Conservation (phyloP, 2,329 filamentous ascomycete species). For the Bretziella fagacearum region DNA sequence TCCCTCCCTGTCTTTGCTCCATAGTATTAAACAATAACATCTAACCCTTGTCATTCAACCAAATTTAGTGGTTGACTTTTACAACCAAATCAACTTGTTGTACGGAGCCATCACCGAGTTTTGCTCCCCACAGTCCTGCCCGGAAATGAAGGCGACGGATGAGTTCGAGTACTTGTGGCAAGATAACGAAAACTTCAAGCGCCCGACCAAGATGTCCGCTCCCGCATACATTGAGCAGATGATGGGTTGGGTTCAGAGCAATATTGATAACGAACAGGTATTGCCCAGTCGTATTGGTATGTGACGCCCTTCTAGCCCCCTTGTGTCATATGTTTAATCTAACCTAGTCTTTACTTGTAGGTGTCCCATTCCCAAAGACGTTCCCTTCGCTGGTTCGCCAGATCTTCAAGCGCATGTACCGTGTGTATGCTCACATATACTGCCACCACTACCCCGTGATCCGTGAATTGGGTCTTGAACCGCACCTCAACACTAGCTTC, state of each 20-base stretch:
- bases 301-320: constrained; percentile 15
- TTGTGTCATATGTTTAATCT: constrained; percentile 9
- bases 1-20: neutral
- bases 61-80: constrained; percentile 83
- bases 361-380: constrained; percentile 85
- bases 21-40: neutral
- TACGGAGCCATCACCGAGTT: constrained; percentile 99
- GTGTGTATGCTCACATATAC: constrained; percentile 98
- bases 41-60: neutral
- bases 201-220: constrained; percentile 93
- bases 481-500: constrained; percentile 97
- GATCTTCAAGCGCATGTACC: constrained; percentile 97
- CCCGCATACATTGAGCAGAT: constrained; percentile 96
- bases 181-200: constrained; percentile 82
- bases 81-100: constrained; percentile 98
- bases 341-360: constrained; percentile 24
- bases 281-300: constrained; percentile 83
- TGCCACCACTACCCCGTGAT: constrained; percentile 98
- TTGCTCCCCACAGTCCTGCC: constrained; percentile 90
- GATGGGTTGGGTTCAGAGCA: constrained; percentile 91
- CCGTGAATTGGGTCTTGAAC: constrained; percentile 83
- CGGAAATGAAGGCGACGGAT: constrained; percentile 99
- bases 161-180: constrained; percentile 99
- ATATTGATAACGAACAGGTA: constrained; percentile 86
- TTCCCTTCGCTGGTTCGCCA: constrained; percentile 81